Evolutionary conservation across 495 filamentous ascomycete species (phyloP), one percentile per base, ranked within the genome.

Genomic region (Tuber borchii): DNA sequence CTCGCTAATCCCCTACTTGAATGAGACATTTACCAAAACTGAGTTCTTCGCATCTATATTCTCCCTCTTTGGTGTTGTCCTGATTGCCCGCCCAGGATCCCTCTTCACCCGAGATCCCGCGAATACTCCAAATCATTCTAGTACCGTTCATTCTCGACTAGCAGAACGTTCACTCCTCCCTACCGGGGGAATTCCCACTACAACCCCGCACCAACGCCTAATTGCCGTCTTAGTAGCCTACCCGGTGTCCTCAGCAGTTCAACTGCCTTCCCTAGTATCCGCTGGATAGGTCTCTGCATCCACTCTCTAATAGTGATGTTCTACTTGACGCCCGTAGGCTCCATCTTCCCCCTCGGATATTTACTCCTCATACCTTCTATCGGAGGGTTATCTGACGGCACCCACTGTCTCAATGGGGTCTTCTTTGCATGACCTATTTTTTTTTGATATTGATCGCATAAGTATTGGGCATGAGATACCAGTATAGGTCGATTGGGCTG

Each of bases 241-340:
- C 75, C 96, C 5, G 93, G 93, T 0, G 95, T 97, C 10, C 82
- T 96, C 0, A 95, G 95, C 10, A 89, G 89, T 0, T 89, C 93
- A 0, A 88, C 88, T 2, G 93, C 94, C 16, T 94, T 90, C 83
- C 93, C 93, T 0, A 88, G 90, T 0, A 92, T 98, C 74, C 89
- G 93, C 34, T 91, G 90, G 87, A 97, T 97, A 72, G 95, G 95
- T 4, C 88, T 88, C 72, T 88, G 93, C 10, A 91, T 93, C 0
- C 95, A 97, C 81, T 90, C 94, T 0, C 86, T 98, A 22, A 90
- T 97, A 72, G 90, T 88, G 17, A 93, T 97, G 34, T 95, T 91
- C 70, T 97, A 97, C 83, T 97, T 97, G 78, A 89, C 91, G 10
- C 84, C 85, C 0, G 91, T 88, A 85, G 91, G 89, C 75, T 90